Conservation (phyloP, 768 basidiomycete species). For the Xerocomellus amylosporus region DNA sequence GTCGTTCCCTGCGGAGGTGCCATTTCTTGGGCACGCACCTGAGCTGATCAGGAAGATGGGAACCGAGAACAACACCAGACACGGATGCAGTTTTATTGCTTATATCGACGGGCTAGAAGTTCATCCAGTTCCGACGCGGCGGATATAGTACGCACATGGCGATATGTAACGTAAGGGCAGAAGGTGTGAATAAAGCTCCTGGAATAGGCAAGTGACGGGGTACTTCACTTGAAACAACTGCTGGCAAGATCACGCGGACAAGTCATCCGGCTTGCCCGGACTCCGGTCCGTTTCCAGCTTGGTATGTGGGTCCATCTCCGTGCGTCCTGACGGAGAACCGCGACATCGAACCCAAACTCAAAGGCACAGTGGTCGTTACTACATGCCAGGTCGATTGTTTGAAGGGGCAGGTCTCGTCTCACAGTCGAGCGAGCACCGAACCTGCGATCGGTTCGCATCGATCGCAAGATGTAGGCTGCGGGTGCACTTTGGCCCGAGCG, state of each 20-base stretch:
- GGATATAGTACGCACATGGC: constrained; percentile 1
- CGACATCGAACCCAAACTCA: neutral
- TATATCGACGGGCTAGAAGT: constrained; percentile 11
- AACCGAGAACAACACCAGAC: neutral
- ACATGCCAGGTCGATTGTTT: neutral
- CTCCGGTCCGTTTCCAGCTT: neutral
- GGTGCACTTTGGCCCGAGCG: neutral
- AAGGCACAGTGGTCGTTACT: neutral
- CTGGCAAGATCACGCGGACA: constrained; percentile 10
- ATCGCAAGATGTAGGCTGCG: neutral
- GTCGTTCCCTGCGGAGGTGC: constrained; percentile 41
- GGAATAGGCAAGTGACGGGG: constrained; percentile 3
- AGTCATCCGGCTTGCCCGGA: neutral
- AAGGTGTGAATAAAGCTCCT: neutral
- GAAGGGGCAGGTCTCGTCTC: neutral
- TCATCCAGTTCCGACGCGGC: constrained; percentile 1
- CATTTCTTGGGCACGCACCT: constrained; percentile 25
- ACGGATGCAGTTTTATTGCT: neutral
- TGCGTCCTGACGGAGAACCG: neutral
- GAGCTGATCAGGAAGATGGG: constrained; percentile 4
- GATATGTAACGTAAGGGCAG: neutral
- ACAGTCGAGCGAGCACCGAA: neutral
- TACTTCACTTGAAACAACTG: neutral
- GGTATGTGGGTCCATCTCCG: neutral
- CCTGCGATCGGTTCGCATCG: neutral